Percentiles rank a stretch among this genome's conserved stretches.
phyloP scores from a whole-genome alignment of 345 rosid genomes.

The Salix caprea region DNA sequence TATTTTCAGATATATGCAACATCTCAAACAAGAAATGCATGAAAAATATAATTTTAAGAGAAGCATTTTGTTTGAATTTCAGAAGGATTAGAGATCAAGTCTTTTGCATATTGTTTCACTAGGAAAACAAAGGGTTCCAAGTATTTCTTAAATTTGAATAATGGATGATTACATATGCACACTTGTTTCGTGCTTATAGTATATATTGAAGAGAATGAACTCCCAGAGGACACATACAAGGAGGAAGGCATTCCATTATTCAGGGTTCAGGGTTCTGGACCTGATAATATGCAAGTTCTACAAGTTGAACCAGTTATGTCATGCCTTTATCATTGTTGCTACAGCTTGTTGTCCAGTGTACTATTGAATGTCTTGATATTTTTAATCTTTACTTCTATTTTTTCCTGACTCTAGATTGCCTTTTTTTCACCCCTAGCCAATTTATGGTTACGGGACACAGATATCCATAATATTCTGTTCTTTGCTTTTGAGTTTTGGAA shows the following conservation, averaged over 20 bases:
- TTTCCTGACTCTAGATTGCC: not conserved
- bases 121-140: not conserved
- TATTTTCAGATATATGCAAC: not conserved
- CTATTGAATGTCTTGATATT: not conserved
- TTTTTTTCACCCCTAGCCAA: not conserved
- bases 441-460: not conserved
- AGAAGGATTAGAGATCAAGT: not conserved
- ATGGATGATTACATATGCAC: not conserved
- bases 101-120: not conserved
- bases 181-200: not conserved
- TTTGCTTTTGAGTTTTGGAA: not conserved
- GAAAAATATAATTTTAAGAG: not conserved
- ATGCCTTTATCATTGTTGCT: slow-evolving; percentile 1
- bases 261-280: slow-evolving; percentile 17
- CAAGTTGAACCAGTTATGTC: slow-evolving; percentile 91
- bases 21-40: not conserved
- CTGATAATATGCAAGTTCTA: slow-evolving; percentile 79
- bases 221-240: too few relatives aligned
- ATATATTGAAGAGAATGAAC: too few relatives aligned
- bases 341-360: not conserved
- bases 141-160: not conserved
- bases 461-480: not conserved
- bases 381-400: not conserved
- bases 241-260: slow-evolving; percentile 14
- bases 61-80: not conserved